These are phyloP conservation scores for Xylaria sp. DNA, from an alignment of 2,329 filamentous ascomycete species.

Conservation along the genomic window DNA sequence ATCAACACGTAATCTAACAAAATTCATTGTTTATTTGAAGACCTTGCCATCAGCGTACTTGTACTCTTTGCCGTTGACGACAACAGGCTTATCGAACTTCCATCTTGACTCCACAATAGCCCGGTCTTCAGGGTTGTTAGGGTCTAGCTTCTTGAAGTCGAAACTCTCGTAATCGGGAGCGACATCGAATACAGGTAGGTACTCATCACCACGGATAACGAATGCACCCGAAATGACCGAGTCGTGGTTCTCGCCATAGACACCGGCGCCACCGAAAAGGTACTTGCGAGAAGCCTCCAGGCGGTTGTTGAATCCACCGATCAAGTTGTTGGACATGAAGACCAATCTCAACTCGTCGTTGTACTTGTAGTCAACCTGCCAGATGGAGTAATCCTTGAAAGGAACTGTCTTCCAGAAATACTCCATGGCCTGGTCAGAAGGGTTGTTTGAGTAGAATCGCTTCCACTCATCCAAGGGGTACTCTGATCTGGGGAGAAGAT, in stretches of 20 bases:
- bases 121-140: conserved; percentile 83
- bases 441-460: conserved; percentile 97
- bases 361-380: conserved; percentile 98
- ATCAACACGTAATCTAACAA: conserved; percentile 41
- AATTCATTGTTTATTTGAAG: conserved; percentile 82
- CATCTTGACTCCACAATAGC: conserved; percentile 88
- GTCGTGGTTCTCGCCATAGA: conserved; percentile 90
- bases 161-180: conserved; percentile 98
- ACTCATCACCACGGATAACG: conserved; percentile 91
- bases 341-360: conserved; percentile 96
- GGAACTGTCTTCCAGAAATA: conserved; percentile 99
- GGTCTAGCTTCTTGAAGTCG: conserved; percentile 95
- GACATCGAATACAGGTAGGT: conserved; percentile 89
- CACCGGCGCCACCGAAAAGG: conserved; percentile 89
- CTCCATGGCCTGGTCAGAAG: conserved; percentile 85
- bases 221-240: conserved; percentile 94
- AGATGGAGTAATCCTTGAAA: conserved; percentile 95
- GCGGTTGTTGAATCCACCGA: conserved; percentile 97
- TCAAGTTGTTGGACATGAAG: conserved; percentile 99
- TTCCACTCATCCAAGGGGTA: conserved; percentile 97
- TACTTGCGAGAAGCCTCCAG: conserved; percentile 98
- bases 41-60: conserved; percentile 93
- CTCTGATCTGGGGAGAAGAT: conserved; percentile 81
- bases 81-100: conserved; percentile 89
- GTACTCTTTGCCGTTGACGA: conserved; percentile 87